Evolutionary conservation across 257 asterid genomes (phyloP).

Genomic region (Solanum pennellii): DNA sequence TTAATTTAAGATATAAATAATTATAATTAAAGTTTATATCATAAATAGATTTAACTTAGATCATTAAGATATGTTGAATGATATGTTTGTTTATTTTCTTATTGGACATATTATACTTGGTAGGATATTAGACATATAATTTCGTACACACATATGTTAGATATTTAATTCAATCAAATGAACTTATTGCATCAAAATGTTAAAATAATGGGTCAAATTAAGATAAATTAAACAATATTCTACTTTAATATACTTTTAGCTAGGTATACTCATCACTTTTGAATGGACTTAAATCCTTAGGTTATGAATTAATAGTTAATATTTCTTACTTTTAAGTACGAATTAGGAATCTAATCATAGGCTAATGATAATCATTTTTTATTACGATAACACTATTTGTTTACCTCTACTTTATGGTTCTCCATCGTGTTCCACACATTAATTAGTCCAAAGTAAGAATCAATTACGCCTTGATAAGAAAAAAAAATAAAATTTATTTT

Average conservation of each 20-base stretch:
- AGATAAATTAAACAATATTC: neutral
- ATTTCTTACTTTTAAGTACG: constrained; percentile 1
- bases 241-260: neutral
- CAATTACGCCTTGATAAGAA: neutral
- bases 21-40: no score
- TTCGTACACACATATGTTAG: neutral
- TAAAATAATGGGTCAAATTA: neutral
- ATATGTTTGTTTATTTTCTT: neutral
- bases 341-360: neutral
- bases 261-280: neutral
- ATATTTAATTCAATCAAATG: neutral
- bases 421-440: neutral
- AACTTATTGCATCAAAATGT: neutral
- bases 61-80: neutral
- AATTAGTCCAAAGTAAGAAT: neutral
- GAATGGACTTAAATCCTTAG: neutral
- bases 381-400: neutral
- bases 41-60: neutral
- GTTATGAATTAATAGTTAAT: neutral
- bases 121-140: neutral
- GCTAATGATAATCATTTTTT: neutral
- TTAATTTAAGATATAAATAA: neutral
- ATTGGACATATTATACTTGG: neutral
- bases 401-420: neutral
- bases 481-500: neutral